These are phyloP conservation scores for Imleria badia DNA, from an alignment of 768 basidiomycete genomes.

Conservation along the genomic window DNA sequence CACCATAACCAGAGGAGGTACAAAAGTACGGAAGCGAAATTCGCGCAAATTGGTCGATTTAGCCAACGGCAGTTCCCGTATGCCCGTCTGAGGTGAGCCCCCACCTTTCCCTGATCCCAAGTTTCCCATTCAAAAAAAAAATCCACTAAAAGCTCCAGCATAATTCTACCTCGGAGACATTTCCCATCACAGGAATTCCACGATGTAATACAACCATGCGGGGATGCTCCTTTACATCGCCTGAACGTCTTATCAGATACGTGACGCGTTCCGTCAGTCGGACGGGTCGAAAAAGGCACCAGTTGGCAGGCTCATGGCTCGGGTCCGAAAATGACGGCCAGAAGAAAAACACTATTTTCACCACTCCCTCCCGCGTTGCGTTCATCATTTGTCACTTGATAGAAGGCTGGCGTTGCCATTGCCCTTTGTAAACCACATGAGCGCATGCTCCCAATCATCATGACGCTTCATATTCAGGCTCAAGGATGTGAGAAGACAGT, in stretches of 20 bases:
- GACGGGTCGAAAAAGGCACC: slow-evolving; percentile 16
- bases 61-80: slow-evolving; percentile 13
- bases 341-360: slow-evolving; percentile 2
- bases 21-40: slow-evolving; percentile 2
- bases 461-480: slow-evolving; percentile 2
- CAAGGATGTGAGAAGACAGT: slow-evolving; percentile 11
- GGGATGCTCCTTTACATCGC: slow-evolving; percentile 14
- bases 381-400: slow-evolving; percentile 1
- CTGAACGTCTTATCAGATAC: slow-evolving; percentile 7
- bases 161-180: background rate
- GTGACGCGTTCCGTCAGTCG: background rate
- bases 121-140: slow-evolving; percentile 5
- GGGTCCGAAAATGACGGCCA: slow-evolving; percentile 6
- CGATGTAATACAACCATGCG: slow-evolving; percentile 25
- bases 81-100: background rate
- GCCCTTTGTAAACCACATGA: slow-evolving; percentile 1
- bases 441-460: background rate
- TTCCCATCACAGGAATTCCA: background rate
- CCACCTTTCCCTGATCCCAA: slow-evolving; percentile 1
- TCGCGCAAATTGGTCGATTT: slow-evolving; percentile 7
- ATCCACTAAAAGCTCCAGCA: background rate
- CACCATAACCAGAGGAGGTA: background rate
- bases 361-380: slow-evolving; percentile 3
- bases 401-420: background rate
- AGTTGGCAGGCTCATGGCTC: slow-evolving; percentile 2